These are phyloP conservation scores for Ceratocystis papillata DNA, from an alignment of 2,329 filamentous ascomycete species.

Conservation along the genomic window DNA sequence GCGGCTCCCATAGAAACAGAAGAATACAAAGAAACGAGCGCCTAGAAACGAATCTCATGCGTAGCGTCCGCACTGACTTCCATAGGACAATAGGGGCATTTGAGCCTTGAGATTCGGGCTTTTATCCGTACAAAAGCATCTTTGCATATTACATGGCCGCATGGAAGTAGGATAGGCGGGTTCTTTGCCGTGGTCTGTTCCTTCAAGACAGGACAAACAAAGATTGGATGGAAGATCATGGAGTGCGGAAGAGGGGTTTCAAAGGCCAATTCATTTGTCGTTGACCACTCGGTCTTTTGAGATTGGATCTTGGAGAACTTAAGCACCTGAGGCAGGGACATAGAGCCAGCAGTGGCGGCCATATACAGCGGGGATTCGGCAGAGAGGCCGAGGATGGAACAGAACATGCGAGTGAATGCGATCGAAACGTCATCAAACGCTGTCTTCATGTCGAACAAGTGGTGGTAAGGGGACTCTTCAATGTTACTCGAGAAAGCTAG, in stretches of 20 bases:
- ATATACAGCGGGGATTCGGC: slow-evolving; percentile 89
- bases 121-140: slow-evolving; percentile 71
- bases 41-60: slow-evolving; percentile 55
- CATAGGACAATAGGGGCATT: slow-evolving; percentile 89
- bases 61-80: slow-evolving; percentile 73
- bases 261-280: slow-evolving; percentile 77
- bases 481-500: slow-evolving; percentile 72
- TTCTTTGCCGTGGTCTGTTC: slow-evolving; percentile 90
- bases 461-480: slow-evolving; percentile 62
- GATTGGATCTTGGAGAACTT: slow-evolving; percentile 84
- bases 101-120: slow-evolving; percentile 64
- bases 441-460: slow-evolving; percentile 61
- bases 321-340: slow-evolving; percentile 77
- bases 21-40: background rate
- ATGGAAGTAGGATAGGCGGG: slow-evolving; percentile 93
- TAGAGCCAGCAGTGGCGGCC: slow-evolving; percentile 81
- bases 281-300: slow-evolving; percentile 91
- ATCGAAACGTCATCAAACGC: slow-evolving; percentile 73
- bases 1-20: background rate
- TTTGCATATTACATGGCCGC: slow-evolving; percentile 83
- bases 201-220: slow-evolving; percentile 94
- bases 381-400: slow-evolving; percentile 76
- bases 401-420: slow-evolving; percentile 93
- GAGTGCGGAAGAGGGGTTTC: slow-evolving; percentile 50
- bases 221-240: slow-evolving; percentile 84